Evolutionary conservation across 106 monocot genomes (phyloP).

Genomic region (Dendrobium nobile): DNA sequence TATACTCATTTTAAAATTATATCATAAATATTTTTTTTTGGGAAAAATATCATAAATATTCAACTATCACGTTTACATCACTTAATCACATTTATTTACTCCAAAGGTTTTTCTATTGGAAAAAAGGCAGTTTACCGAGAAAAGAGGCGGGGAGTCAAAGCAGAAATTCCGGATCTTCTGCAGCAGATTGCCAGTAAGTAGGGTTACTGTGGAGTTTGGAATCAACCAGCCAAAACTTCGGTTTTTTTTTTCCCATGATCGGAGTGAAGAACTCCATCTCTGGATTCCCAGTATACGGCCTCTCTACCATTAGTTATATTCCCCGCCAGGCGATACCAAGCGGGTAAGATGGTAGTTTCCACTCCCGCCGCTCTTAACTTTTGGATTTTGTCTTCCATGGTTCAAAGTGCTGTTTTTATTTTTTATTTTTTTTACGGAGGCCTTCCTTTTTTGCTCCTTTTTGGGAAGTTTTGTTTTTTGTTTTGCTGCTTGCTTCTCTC

Average conservation of each 20-base stretch:
- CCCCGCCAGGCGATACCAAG: neutral
- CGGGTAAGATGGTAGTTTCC: neutral
- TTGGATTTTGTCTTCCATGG: neutral
- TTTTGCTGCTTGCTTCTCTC: neutral
- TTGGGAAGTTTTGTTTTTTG: neutral
- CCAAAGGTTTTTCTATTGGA: too few relatives aligned
- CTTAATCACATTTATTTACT: too few relatives aligned
- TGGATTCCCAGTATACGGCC: neutral
- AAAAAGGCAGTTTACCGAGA: neutral
- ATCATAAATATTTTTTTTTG: too few relatives aligned
- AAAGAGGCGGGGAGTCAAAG: constrained; percentile 7
- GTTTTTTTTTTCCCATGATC: neutral
- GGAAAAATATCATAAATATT: too few relatives aligned
- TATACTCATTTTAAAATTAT: too few relatives aligned
- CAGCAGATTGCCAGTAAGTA: neutral
- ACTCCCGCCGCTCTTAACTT: neutral
- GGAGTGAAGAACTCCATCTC: neutral
- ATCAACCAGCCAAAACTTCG: neutral
- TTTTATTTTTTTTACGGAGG: neutral
- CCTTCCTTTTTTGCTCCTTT: neutral
- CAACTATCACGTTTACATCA: too few relatives aligned
- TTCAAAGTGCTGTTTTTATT: neutral
- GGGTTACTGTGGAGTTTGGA: neutral
- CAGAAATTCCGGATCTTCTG: neutral
- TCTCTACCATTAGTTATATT: neutral